Evolutionary conservation across 371 early-diverging fungal species (phyloP).

Genomic region (Syncephalastrum racemosum): DNA sequence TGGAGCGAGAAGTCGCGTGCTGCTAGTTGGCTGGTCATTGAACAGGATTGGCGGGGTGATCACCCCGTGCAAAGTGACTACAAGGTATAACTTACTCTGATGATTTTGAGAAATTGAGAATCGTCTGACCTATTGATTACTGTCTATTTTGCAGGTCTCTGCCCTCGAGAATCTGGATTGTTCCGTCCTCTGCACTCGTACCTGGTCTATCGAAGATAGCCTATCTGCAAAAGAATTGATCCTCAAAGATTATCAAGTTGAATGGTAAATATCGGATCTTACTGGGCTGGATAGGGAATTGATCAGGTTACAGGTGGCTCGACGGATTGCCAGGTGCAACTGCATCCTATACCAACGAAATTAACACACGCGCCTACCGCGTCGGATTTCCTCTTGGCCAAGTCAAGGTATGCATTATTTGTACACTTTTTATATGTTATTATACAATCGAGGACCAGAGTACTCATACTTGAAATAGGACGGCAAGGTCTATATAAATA

Average conservation of each 20-base stretch:
- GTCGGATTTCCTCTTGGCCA: slow-evolving; percentile 51
- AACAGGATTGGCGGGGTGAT: slow-evolving; percentile 43
- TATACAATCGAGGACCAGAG: not conserved
- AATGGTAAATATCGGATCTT: slow-evolving; percentile 27
- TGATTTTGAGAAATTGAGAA: too few relatives aligned
- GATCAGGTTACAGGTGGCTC: slow-evolving; percentile 29
- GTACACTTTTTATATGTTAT: too few relatives aligned
- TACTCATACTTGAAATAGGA: slow-evolving; percentile 17
- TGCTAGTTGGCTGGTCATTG: slow-evolving; percentile 27
- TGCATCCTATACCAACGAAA: slow-evolving; percentile 50
- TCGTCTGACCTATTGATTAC: not conserved
- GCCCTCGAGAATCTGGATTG: slow-evolving; percentile 38
- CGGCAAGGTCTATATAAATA: slow-evolving; percentile 34
- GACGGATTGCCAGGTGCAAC: slow-evolving; percentile 47
- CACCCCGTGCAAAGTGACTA: slow-evolving; percentile 37
- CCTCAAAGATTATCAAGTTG: slow-evolving; percentile 41
- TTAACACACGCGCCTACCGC: slow-evolving; percentile 40
- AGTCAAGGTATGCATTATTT: slow-evolving; percentile 19
- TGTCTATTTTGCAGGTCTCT: slow-evolving; percentile 20
- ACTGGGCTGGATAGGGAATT: not conserved
- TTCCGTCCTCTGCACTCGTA: slow-evolving; percentile 35
- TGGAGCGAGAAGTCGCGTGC: slow-evolving; percentile 17
- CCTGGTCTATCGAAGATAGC: slow-evolving; percentile 35
- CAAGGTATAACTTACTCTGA: slow-evolving; percentile 28
- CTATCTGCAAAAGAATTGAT: slow-evolving; percentile 36